A percentile compares a stretch with the other conserved stretches of the same genome.
These are phyloP conservation scores for Boeremia exigua DNA, from an alignment of 2,329 filamentous ascomycete species.

Conservation along the genomic window DNA sequence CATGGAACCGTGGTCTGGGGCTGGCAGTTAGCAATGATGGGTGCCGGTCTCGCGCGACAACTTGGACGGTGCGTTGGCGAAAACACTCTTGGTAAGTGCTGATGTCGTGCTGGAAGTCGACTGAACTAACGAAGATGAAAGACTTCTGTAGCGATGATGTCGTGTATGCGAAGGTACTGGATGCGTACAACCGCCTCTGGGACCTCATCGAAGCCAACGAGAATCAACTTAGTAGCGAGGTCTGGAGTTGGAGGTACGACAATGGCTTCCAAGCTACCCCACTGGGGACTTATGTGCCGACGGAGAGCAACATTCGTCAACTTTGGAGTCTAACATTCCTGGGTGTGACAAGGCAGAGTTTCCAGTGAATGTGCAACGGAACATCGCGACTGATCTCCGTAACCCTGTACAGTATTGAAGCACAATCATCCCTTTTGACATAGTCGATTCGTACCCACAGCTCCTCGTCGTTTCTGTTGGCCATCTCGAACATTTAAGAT, in stretches of 20 bases:
- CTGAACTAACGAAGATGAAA: constrained; percentile 23
- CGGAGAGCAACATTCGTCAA: constrained; percentile 62
- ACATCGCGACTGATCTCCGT: too few relatives aligned
- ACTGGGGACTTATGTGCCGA: constrained; percentile 58
- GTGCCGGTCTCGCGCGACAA: constrained; percentile 64
- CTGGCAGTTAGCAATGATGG: constrained; percentile 71
- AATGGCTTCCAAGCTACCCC: constrained; percentile 58
- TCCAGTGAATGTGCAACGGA: too few relatives aligned
- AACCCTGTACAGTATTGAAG: too few relatives aligned
- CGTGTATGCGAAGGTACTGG: constrained; percentile 54
- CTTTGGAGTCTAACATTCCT: constrained; percentile 66
- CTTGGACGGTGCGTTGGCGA: constrained; percentile 57
- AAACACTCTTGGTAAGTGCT: neutral
- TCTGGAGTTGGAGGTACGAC: constrained; percentile 68
- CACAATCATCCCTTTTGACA: too few relatives aligned
- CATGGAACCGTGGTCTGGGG: constrained; percentile 71
- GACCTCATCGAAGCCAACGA: constrained; percentile 64
- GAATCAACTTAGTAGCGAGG: constrained; percentile 60
- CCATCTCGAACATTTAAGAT: too few relatives aligned
- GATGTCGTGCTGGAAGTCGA: neutral
- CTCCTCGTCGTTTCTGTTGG: too few relatives aligned
- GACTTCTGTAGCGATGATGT: constrained; percentile 58
- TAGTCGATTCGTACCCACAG: too few relatives aligned
- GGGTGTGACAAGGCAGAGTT: constrained; percentile 59
- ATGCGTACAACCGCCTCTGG: constrained; percentile 67